These are phyloP conservation scores for Hymenoscyphus scutula DNA, from an alignment of 2,329 filamentous ascomycete species.

Conservation along the genomic window DNA sequence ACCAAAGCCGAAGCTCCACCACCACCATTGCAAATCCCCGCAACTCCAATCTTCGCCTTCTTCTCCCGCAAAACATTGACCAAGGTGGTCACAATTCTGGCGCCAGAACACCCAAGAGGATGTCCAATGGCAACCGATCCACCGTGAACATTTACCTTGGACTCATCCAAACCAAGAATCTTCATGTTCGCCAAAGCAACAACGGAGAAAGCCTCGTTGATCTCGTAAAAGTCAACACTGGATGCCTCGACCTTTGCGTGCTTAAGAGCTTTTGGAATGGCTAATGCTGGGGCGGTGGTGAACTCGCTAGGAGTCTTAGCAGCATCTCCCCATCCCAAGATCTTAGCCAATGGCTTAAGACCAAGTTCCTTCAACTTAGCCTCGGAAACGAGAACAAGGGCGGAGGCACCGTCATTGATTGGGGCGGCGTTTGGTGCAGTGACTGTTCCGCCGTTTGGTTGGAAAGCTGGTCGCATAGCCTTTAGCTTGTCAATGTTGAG, in stretches of 20 bases:
- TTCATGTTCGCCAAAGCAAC: conserved; percentile 97
- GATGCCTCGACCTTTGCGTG: conserved; percentile 80
- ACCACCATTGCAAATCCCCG: conserved; percentile 96
- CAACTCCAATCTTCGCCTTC: conserved; percentile 89
- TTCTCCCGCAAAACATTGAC: conserved; percentile 86
- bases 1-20: conserved; percentile 93
- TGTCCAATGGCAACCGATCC: conserved; percentile 95
- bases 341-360: conserved; percentile 91
- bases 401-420: conserved; percentile 90
- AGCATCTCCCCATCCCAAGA: conserved; percentile 95
- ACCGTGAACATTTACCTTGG: conserved; percentile 93
- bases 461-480: conserved; percentile 80
- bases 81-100: conserved; percentile 87
- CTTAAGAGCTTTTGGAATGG: conserved; percentile 95
- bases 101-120: conserved; percentile 89
- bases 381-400: conserved; percentile 90
- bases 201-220: conserved; percentile 98
- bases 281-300: conserved; percentile 88
- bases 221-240: conserved; percentile 90
- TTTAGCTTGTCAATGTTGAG: conserved; percentile 81
- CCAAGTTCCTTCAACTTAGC: conserved; percentile 88
- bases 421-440: conserved; percentile 96
- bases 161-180: conserved; percentile 72
- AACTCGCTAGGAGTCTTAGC: conserved; percentile 90
- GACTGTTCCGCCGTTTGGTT: conserved; percentile 78